Conservation (phyloP, 441 rosid genomes). For the Bruguiera hainesii region DNA sequence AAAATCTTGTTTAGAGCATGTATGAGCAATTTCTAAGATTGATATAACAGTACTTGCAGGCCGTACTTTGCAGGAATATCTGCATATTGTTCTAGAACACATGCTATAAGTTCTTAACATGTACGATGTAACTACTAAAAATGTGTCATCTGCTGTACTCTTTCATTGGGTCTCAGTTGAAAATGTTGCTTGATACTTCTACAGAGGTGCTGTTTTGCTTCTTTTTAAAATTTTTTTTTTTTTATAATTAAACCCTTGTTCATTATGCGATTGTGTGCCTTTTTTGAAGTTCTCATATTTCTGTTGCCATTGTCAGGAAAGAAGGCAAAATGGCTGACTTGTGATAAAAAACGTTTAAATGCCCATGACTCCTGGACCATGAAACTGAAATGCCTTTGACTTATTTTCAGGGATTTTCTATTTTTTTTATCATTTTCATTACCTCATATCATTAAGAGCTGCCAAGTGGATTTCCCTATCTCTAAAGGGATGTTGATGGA, state of each 20-base stretch:
- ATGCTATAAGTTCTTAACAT: not conserved
- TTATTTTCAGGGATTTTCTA: not conserved
- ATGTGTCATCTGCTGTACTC: conserved; percentile 6
- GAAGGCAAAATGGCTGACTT: not conserved
- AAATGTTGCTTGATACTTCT: not conserved
- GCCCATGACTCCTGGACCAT: no score
- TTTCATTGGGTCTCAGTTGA: not conserved
- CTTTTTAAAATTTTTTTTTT: no score
- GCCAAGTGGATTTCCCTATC: not conserved
- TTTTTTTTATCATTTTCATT: not conserved
- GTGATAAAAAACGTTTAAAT: no score
- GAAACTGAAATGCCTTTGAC: no score
- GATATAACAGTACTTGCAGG: not conserved
- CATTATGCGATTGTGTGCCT: not conserved
- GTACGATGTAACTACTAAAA: not conserved
- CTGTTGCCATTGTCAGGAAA: not conserved
- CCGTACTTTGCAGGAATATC: not conserved
- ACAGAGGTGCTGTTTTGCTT: not conserved
- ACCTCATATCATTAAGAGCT: conserved; percentile 4
- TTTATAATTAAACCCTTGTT: not conserved
- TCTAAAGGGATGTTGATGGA: conserved; percentile 5
- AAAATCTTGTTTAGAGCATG: not conserved
- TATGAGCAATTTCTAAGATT: not conserved
- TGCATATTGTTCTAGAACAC: not conserved
- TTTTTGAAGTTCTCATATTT: not conserved